A percentile compares a stretch with the other conserved stretches of the same genome.
These are phyloP conservation scores for Mallotus repandus DNA, from an alignment of 441 rosid genomes.

Conservation along the genomic window DNA sequence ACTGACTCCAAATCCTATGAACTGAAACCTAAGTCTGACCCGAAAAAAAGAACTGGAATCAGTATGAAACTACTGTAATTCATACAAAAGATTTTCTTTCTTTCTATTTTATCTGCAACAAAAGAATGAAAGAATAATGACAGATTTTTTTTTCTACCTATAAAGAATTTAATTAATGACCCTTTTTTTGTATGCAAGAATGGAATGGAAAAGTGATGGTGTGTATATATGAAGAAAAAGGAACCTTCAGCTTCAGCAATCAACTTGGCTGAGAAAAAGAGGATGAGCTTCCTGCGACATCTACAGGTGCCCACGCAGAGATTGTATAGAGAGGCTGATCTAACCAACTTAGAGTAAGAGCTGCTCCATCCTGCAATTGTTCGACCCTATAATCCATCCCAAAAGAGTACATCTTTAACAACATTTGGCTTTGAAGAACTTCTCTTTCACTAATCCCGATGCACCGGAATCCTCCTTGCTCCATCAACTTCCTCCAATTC, in stretches of 20 bases:
- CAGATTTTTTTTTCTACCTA: slow-evolving; percentile 44
- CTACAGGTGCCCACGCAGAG: slow-evolving; percentile 77
- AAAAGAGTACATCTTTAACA: slow-evolving; percentile 69
- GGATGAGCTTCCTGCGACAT: slow-evolving; percentile 60
- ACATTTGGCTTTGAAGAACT: slow-evolving; percentile 74
- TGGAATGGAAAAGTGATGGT: slow-evolving; percentile 14
- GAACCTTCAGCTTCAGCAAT: slow-evolving; percentile 19
- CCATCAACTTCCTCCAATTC: slow-evolving; percentile 76
- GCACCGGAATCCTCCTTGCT: slow-evolving; percentile 71
- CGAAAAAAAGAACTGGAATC: slow-evolving; percentile 28
- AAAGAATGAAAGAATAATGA: slow-evolving; percentile 65
- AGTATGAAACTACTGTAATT: slow-evolving; percentile 31
- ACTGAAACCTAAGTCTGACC: slow-evolving; percentile 24
- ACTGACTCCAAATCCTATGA: slow-evolving; percentile 28
- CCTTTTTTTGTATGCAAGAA: slow-evolving; percentile 36
- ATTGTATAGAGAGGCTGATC: slow-evolving; percentile 86
- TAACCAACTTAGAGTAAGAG: slow-evolving; percentile 69
- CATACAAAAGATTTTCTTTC: slow-evolving; percentile 21
- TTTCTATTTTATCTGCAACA: slow-evolving; percentile 44
- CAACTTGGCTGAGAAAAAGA: slow-evolving; percentile 52
- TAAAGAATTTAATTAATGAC: slow-evolving; percentile 49
- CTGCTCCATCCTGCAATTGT: slow-evolving; percentile 48
- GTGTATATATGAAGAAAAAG: slow-evolving; percentile 28
- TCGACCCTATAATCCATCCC: slow-evolving; percentile 41
- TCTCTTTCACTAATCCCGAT: slow-evolving; percentile 68